A percentile compares a stretch with the other conserved stretches of the same genome.
Conservation (phyloP, 352 stramenopile species). For the Nothophytophthora sp. region DNA sequence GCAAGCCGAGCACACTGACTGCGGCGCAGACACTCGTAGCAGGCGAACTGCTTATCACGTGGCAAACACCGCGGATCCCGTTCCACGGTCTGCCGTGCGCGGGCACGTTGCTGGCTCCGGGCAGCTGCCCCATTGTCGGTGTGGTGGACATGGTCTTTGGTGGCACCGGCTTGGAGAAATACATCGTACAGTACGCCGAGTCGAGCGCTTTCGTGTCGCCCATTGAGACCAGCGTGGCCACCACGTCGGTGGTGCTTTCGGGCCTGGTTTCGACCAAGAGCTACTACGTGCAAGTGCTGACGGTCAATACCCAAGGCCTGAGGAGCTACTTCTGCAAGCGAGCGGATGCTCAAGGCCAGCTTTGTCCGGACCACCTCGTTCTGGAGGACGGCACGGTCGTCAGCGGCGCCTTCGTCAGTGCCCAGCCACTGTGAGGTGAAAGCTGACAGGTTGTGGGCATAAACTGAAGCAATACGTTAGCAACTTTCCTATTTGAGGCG, state of each 20-base stretch:
- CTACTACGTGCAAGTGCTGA: slow-evolving; percentile 86
- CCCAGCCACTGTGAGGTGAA: slow-evolving; percentile 36
- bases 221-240: slow-evolving; percentile 66
- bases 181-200: slow-evolving; percentile 92
- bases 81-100: slow-evolving; percentile 71
- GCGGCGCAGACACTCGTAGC: slow-evolving; percentile 25
- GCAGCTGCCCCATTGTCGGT: slow-evolving; percentile 57
- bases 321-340: slow-evolving; percentile 74
- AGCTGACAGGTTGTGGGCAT: neutral
- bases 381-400: slow-evolving; percentile 64
- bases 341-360: slow-evolving; percentile 49
- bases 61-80: slow-evolving; percentile 64
- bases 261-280: slow-evolving; percentile 67
- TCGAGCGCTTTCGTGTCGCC: slow-evolving; percentile 70
- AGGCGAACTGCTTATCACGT: slow-evolving; percentile 54
- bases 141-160: slow-evolving; percentile 90
- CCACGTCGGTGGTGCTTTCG: slow-evolving; percentile 55
- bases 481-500: too few relatives aligned
- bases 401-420: slow-evolving; percentile 52
- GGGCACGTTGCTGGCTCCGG: slow-evolving; percentile 52
- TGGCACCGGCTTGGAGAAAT: slow-evolving; percentile 89
- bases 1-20: slow-evolving; percentile 65
- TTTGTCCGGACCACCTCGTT: slow-evolving; percentile 77
- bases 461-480: neutral
- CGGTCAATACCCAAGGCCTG: slow-evolving; percentile 77